Evolutionary conservation across 371 early-diverging fungal species (phyloP), one percentile per base, ranked within the genome.

Genomic region (Phascolomyces articulosus): DNA sequence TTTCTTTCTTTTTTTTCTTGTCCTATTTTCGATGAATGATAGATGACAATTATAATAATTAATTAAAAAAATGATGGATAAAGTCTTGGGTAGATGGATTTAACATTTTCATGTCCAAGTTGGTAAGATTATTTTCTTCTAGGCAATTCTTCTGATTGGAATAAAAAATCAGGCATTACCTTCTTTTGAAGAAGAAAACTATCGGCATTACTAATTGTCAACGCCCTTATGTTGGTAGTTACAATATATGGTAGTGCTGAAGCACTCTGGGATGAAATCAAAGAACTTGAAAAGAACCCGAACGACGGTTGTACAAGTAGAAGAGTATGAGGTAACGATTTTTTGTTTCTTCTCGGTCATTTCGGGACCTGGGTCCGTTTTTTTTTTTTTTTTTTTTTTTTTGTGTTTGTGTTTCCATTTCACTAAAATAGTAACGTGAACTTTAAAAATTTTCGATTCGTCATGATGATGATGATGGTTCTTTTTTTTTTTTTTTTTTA

Each of bases 41-140:
- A n/a, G n/a, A n/a, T n/a, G n/a, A n/a, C n/a, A n/a, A n/a, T n/a
- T n/a, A n/a, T n/a, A n/a, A n/a, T n/a, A n/a, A n/a, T n/a, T n/a
- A n/a, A n/a, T n/a, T n/a, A n/a, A n/a, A n/a, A n/a, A n/a, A n/a
- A n/a, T n/a, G n/a, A n/a, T n/a, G n/a, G n/a, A n/a, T n/a, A n/a
- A 24, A 53, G 54, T 24, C 54, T 24, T 53, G 54, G 54, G 54
- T n/a, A n/a, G 34, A 34, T 55, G 0, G 55, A 55, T 31, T 55
- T 55, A 28, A 55, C 55, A 55, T 55, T 31, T 55, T n/a, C 29
- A 31, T 55, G 9, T 55, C 55, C 55, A 55, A 55, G 57, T 38
- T 38, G 40, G 38, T 21, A 31, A 13, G 38, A 31, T 40, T 38
- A 40, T 40, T 23, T 38, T 1, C 40, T 29, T 38, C 9, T 29